Evolutionary conservation across 139 green algal genomes (phyloP).

Genomic region (Monoraphidium neglectum): DNA sequence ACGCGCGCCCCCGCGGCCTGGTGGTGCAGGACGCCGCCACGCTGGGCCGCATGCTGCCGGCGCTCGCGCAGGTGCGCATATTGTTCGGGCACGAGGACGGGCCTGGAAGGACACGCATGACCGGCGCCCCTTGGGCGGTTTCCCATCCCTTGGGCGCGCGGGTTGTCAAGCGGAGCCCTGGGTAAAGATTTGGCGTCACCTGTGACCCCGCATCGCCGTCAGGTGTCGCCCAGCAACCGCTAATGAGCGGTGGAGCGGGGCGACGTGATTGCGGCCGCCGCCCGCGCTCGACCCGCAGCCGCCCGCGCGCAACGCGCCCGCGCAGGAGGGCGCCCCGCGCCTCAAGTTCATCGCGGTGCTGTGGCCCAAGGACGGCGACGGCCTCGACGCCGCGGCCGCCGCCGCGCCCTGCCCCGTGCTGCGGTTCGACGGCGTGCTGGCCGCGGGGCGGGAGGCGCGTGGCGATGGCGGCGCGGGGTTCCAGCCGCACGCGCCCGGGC

Average conservation of each 20-base stretch:
- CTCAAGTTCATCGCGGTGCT: conserved; percentile 79
- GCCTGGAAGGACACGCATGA: too few relatives aligned
- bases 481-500: conserved; percentile 10
- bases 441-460: conserved; percentile 3
- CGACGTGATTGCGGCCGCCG: too few relatives aligned
- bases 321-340: conserved; percentile 10
- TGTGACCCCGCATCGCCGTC: too few relatives aligned
- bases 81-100: too few relatives aligned
- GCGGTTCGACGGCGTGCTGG: conserved; percentile 60
- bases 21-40: conserved; percentile 77
- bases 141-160: too few relatives aligned
- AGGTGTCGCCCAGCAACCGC: too few relatives aligned
- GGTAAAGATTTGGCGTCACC: too few relatives aligned
- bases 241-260: too few relatives aligned
- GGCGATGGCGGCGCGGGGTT: neutral
- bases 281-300: too few relatives aligned
- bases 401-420: conserved; percentile 41
- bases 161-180: too few relatives aligned
- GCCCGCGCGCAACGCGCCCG: too few relatives aligned
- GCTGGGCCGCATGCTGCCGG: conserved; percentile 64
- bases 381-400: neutral
- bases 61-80: conserved; percentile 33
- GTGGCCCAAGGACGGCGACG: conserved; percentile 46
- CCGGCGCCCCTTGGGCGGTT: too few relatives aligned
- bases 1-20: conserved; percentile 64